A percentile compares a stretch with the other conserved stretches of the same genome.
phyloP scores from a whole-genome alignment of 257 asterid genomes.

The Nicotiana obtusifolia region DNA sequence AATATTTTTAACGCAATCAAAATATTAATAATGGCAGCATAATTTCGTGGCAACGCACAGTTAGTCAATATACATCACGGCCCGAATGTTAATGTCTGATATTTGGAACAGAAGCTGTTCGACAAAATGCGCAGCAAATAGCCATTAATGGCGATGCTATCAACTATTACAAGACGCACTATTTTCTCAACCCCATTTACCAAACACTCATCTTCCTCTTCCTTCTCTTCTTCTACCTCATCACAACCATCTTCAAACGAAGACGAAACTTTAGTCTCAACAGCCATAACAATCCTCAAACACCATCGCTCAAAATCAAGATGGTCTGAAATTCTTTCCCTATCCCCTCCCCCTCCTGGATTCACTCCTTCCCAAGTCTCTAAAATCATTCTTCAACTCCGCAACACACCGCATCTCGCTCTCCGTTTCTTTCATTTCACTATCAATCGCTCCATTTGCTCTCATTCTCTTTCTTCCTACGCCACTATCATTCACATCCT shows the following conservation, averaged over 20 bases:
- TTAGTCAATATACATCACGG: too few relatives aligned
- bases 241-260: slow-evolving; percentile 22
- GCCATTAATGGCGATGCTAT: slow-evolving; percentile 24
- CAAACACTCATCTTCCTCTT: slow-evolving; percentile 7
- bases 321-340: slow-evolving; percentile 76
- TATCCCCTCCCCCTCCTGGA: slow-evolving; percentile 34
- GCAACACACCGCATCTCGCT: slow-evolving; percentile 65
- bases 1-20: too few relatives aligned
- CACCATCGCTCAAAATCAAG: slow-evolving; percentile 93
- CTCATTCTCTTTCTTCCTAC: slow-evolving; percentile 61
- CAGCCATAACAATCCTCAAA: slow-evolving; percentile 69
- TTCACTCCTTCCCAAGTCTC: slow-evolving; percentile 66
- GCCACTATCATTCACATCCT: slow-evolving; percentile 70
- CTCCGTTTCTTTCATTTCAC: slow-evolving; percentile 70
- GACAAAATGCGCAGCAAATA: slow-evolving; percentile 15
- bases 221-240: slow-evolving; percentile 29
- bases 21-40: too few relatives aligned
- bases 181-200: background rate
- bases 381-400: slow-evolving; percentile 47
- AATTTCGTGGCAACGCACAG: too few relatives aligned
- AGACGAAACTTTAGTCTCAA: slow-evolving; percentile 39
- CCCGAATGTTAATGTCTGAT: background rate
- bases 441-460: slow-evolving; percentile 49
- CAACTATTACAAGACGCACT: slow-evolving; percentile 8
- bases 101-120: slow-evolving; percentile 10